Evolutionary conservation across 768 basidiomycete species (phyloP), one percentile per base, ranked within the genome.

Genomic region (Amanita exitialis): DNA sequence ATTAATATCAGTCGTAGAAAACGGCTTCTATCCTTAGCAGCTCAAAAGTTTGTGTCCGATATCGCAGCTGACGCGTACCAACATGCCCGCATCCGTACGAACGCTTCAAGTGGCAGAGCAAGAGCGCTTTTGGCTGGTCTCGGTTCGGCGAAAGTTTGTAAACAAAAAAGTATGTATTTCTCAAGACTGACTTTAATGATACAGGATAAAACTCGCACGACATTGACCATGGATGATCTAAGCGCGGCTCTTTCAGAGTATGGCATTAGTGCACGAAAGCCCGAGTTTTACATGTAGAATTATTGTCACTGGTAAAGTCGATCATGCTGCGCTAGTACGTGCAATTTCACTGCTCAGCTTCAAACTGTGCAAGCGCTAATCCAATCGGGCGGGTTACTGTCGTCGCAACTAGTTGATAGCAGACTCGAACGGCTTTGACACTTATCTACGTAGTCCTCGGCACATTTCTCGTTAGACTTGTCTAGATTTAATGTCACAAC

Each of bases 1-100:
- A 10, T 42, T 52, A 42, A 53, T 7, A 18, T 38, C 44, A 41
- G 36, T 45, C 53, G 6, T 64, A 96, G 94, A 51, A 97, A 96
- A 71, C 88, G 95, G 2, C 79, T 99, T 15, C 74, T 99, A 21
- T 93, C 95, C 0, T 77, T 98, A 10, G 94, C 96, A 2, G 92
- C 96, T 0, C 96, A 99, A 62, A 97, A 98, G 62, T 98, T 99
- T 63, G 85, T 98, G 39, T 90, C 93, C 6, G 95, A 98, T 62
- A 94, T 99, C 50, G 88, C 95, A 2, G 80, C 89, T 2, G 96
- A 99, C 64, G 93, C 96, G 8, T 98, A 90, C 68, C 93, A 97
- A 62, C 95, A 97, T 67, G 96, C 96, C 6, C 88, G 95, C 27
- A 90, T 98, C 60, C 82, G 96, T 34, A 90, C 90, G 1, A 95